These are phyloP conservation scores for Sugiyamaella qingdaonensis DNA, from an alignment of 805 yeast species.

Conservation along the genomic window DNA sequence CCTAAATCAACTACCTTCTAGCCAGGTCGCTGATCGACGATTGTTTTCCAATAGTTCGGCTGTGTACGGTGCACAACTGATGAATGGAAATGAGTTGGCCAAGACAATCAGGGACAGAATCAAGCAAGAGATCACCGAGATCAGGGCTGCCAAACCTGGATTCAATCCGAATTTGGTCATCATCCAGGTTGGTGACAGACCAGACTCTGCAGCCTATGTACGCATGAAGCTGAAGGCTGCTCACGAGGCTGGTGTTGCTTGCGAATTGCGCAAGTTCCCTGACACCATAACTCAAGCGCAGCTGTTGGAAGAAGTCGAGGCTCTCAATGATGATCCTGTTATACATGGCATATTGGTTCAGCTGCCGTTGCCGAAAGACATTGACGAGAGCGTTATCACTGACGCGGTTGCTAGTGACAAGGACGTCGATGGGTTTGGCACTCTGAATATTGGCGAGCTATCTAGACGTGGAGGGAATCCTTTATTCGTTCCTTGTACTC, in stretches of 20 bases:
- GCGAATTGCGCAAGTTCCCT: slow-evolving; percentile 60
- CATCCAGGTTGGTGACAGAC: slow-evolving; percentile 84
- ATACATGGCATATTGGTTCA: slow-evolving; percentile 89
- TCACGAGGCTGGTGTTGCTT: slow-evolving; percentile 69
- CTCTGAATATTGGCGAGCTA: slow-evolving; percentile 83
- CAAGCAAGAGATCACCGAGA: slow-evolving; percentile 21
- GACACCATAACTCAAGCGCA: slow-evolving; percentile 54
- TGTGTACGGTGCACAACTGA: slow-evolving; percentile 32
- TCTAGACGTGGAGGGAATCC: slow-evolving; percentile 84
- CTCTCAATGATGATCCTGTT: slow-evolving; percentile 64
- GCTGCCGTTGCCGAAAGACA: slow-evolving; percentile 78
- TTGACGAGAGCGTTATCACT: slow-evolving; percentile 76
- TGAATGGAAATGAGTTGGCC: slow-evolving; percentile 56
- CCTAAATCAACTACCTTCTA: too few species aligned
- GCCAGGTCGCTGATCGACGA: not conserved
- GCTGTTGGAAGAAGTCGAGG: slow-evolving; percentile 51
- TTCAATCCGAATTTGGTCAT: slow-evolving; percentile 75
- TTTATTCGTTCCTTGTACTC: slow-evolving; percentile 87
- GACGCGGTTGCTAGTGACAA: slow-evolving; percentile 74
- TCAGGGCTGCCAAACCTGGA: slow-evolving; percentile 26
- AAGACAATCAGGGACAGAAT: slow-evolving; percentile 26
- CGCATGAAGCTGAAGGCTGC: slow-evolving; percentile 90
- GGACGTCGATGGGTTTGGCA: slow-evolving; percentile 95
- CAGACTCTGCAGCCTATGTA: slow-evolving; percentile 89
- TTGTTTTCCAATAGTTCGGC: not conserved